Conservation (phyloP, 495 filamentous ascomycete species). For the Rostrohypoxylon terebratum region DNA sequence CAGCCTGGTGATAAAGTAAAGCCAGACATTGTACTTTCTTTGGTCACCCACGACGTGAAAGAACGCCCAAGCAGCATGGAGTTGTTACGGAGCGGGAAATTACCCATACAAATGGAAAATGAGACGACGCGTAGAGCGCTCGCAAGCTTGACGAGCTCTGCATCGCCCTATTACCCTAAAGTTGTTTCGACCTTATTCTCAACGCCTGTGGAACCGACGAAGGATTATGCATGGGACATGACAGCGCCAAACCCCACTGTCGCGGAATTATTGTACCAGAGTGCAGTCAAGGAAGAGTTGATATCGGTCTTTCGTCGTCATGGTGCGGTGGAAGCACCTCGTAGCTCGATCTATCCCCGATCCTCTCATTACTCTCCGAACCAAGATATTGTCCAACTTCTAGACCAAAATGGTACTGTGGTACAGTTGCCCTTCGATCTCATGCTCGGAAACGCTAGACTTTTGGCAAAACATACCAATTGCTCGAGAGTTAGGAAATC, state of each 20-base stretch:
- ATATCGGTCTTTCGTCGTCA: conserved; percentile 87
- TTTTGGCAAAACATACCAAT: conserved; percentile 74
- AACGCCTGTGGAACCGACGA: conserved; percentile 74
- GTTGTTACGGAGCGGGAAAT: conserved; percentile 84
- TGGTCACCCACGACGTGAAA: conserved; percentile 83
- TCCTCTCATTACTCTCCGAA: conserved; percentile 77
- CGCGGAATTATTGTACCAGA: conserved; percentile 75
- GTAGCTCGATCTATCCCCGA: conserved; percentile 81
- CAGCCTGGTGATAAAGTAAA: conserved; percentile 76
- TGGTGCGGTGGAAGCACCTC: conserved; percentile 84
- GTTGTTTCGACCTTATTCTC: conserved; percentile 87
- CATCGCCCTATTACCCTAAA: conserved; percentile 89
- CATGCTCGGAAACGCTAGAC: conserved; percentile 87
- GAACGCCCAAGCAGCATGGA: conserved; percentile 87
- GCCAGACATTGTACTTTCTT: conserved; percentile 78
- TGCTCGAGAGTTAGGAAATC: conserved; percentile 76
- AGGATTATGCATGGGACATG: conserved; percentile 90
- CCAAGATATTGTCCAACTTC: conserved; percentile 75
- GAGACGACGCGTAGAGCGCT: conserved; percentile 87
- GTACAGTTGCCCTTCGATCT: conserved; percentile 93
- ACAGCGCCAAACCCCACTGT: conserved; percentile 63
- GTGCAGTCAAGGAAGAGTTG: conserved; percentile 79
- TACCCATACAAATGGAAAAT: conserved; percentile 91
- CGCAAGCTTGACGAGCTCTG: conserved; percentile 80
- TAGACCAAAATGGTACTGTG: conserved; percentile 84